Conservation (phyloP, 768 basidiomycete species). For the Leccinum imitatum region DNA sequence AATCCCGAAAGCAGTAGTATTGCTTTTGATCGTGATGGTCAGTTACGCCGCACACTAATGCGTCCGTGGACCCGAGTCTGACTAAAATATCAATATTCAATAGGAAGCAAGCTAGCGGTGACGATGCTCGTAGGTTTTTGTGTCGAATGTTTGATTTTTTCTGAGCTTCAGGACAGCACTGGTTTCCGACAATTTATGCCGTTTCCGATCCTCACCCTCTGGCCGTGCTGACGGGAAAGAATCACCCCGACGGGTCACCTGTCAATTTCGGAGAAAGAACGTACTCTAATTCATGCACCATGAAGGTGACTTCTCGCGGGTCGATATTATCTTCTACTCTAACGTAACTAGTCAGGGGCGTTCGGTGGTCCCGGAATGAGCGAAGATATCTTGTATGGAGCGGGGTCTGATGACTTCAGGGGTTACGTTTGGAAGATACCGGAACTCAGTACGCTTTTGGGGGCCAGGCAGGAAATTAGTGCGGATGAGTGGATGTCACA, state of each 20-base stretch:
- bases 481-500: conserved; percentile 44
- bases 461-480: conserved; percentile 46
- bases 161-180: conserved; percentile 45
- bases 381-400: conserved; percentile 59
- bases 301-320: conserved; percentile 52
- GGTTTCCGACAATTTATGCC: conserved; percentile 68
- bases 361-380: conserved; percentile 63
- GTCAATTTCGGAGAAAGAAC: conserved; percentile 46
- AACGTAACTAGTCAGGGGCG: conserved; percentile 58
- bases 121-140: conserved; percentile 57
- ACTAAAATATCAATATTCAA: neutral
- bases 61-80: conserved; percentile 1
- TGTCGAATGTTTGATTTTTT: neutral
- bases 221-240: conserved; percentile 62
- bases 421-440: conserved; percentile 81
- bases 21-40: conserved; percentile 67
- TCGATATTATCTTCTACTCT: neutral
- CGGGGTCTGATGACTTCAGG: conserved; percentile 84
- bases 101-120: conserved; percentile 64
- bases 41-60: conserved; percentile 9
- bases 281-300: conserved; percentile 74
- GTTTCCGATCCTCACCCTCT: conserved; percentile 67
- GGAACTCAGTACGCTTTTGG: conserved; percentile 40
- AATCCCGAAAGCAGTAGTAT: conserved; percentile 71
- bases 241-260: conserved; percentile 54